Percentiles rank a stretch among this genome's conserved stretches.
These are phyloP conservation scores for Paecilomyces sp. DNA, from an alignment of 2,329 filamentous ascomycete species.

Conservation along the genomic window DNA sequence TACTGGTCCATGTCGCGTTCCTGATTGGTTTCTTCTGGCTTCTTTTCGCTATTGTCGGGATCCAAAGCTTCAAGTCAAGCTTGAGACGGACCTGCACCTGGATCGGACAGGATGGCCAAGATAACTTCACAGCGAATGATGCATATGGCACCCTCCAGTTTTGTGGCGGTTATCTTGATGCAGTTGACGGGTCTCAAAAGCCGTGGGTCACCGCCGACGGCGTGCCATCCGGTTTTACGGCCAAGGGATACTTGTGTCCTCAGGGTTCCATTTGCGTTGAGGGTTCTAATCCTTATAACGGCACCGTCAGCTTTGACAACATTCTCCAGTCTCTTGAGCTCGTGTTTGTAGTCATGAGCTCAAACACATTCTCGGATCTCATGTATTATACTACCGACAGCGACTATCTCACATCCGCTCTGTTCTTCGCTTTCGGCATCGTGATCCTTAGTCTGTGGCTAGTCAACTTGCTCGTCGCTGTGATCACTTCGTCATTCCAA, in stretches of 20 bases:
- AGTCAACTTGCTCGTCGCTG: slow-evolving; percentile 87
- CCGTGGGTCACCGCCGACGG: slow-evolving; percentile 63
- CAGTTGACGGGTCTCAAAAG: slow-evolving; percentile 47
- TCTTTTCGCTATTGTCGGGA: slow-evolving; percentile 89
- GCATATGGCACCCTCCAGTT: slow-evolving; percentile 62
- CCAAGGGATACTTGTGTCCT: slow-evolving; percentile 86
- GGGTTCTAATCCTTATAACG: slow-evolving; percentile 68
- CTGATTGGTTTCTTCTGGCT: slow-evolving; percentile 97
- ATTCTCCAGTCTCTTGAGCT: slow-evolving; percentile 86
- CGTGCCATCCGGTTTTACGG: slow-evolving; percentile 41
- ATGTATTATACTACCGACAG: slow-evolving; percentile 91
- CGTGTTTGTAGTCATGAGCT: slow-evolving; percentile 97
- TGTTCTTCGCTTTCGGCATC: slow-evolving; percentile 67
- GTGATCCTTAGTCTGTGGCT: slow-evolving; percentile 95
- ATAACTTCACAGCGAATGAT: slow-evolving; percentile 36
- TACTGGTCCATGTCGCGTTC: slow-evolving; percentile 88
- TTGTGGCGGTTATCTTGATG: slow-evolving; percentile 75
- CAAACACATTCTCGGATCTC: slow-evolving; percentile 90
- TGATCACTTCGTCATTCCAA: slow-evolving; percentile 97
- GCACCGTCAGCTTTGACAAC: slow-evolving; percentile 91
- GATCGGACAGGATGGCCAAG: slow-evolving; percentile 52
- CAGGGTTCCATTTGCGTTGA: slow-evolving; percentile 76
- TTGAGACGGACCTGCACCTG: slow-evolving; percentile 71
- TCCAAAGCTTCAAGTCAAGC: slow-evolving; percentile 91
- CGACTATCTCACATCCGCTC: slow-evolving; percentile 77